These are phyloP conservation scores for Solanum chilense DNA, from an alignment of 257 asterid species.

Conservation along the genomic window DNA sequence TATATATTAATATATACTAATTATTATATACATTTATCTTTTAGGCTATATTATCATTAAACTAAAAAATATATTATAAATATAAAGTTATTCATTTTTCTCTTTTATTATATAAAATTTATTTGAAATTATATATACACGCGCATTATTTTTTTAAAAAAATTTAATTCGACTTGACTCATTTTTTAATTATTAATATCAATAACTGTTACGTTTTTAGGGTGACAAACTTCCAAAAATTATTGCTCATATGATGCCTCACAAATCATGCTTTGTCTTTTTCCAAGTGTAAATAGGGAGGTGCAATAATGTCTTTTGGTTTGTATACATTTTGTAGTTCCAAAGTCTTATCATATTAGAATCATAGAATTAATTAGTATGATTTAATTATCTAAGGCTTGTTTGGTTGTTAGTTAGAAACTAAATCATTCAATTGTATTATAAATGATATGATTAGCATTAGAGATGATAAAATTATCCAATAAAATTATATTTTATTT, in stretches of 20 bases:
- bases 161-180: rapidly evolving
- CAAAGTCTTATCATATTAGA: not conserved
- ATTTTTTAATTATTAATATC: not conserved
- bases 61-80: not conserved
- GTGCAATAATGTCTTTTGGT: not conserved
- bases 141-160: not conserved
- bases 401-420: not conserved
- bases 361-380: not conserved
- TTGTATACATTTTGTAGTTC: not conserved
- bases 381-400: not conserved
- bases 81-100: not conserved
- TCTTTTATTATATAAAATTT: rapidly evolving
- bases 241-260: not conserved
- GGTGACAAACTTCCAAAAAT: not conserved
- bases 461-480: not conserved
- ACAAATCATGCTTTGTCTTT: not conserved
- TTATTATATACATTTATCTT: no score
- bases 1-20: not conserved
- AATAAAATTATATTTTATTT: no score
- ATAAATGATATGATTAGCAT: not conserved
- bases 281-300: not conserved
- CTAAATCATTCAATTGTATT: not conserved
- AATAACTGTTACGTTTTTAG: not conserved
- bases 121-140: no score
- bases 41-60: not conserved